A percentile compares a stretch with the other conserved stretches of the same genome.
phyloP scores from a whole-genome alignment of 148 eudicot species.

The Persicaria maculosa region DNA sequence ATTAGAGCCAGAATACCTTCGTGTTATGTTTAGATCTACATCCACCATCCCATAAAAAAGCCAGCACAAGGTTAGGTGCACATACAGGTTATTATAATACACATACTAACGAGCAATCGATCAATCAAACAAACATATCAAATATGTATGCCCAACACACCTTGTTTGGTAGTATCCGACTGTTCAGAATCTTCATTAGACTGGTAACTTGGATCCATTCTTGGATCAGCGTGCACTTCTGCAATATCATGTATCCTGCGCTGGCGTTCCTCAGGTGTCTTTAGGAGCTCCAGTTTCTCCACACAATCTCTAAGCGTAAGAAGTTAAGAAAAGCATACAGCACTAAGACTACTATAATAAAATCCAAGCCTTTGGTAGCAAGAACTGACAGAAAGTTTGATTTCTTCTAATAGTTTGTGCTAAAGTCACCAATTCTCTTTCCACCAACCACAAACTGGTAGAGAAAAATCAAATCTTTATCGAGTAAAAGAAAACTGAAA shows the following conservation, averaged over 20 bases:
- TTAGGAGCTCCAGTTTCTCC: constrained; percentile 70
- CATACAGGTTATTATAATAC: constrained; percentile 7
- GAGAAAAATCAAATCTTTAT: background rate
- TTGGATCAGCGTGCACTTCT: constrained; percentile 79
- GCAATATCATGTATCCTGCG: constrained; percentile 62
- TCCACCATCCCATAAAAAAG: constrained; percentile 10
- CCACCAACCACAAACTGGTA: background rate
- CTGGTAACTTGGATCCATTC: constrained; percentile 75
- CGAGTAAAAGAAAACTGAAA: constrained; percentile 22
- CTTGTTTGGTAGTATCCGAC: constrained; percentile 44
- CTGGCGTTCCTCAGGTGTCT: constrained; percentile 69
- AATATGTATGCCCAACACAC: constrained; percentile 27
- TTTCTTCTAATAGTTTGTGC: background rate
- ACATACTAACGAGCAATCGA: background rate
- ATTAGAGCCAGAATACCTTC: constrained; percentile 27
- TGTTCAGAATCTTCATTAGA: constrained; percentile 69
- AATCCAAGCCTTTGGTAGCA: background rate
- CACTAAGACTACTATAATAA: too few species aligned
- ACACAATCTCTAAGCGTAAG: constrained; percentile 80
- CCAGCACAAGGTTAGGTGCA: background rate
- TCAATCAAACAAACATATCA: background rate
- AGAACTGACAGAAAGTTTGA: too few species aligned
- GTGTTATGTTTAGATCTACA: constrained; percentile 44
- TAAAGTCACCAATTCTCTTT: background rate
- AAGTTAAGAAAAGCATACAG: constrained; percentile 52